phyloP scores from a whole-genome alignment of 163 green algal genomes.

The Chlamydomonas reinhardtii region DNA sequence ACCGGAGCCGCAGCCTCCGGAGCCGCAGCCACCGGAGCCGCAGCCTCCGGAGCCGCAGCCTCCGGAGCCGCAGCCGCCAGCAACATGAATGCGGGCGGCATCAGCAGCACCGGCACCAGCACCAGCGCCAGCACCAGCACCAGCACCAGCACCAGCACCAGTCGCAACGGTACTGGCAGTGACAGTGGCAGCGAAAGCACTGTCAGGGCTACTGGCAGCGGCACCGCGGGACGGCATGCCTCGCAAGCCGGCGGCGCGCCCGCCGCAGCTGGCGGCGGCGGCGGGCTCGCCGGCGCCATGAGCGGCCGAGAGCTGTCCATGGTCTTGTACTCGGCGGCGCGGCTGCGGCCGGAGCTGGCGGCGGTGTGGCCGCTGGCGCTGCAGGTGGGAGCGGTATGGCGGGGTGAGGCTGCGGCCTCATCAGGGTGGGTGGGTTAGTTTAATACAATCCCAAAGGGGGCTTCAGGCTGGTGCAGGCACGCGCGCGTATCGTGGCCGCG shows the following conservation, averaged over 20 bases:
- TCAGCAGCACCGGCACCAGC: background rate
- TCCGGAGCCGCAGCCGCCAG: background rate
- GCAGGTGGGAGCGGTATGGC: background rate
- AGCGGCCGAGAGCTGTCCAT: constrained; percentile 18
- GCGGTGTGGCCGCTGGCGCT: background rate
- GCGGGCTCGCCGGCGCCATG: background rate
- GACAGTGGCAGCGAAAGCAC: too few relatives aligned
- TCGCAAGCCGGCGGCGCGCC: too few relatives aligned
- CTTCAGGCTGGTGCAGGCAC: background rate
- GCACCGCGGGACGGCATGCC: background rate
- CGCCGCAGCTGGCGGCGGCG: too few relatives aligned
- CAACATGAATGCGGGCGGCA: background rate
- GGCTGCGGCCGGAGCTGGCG: constrained; percentile 1
- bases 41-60: too few relatives aligned
- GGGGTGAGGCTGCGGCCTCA: too few relatives aligned
- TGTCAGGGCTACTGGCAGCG: background rate
- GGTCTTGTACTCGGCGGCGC: background rate
- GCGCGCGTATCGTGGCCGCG: too few relatives aligned
- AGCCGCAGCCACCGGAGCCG: background rate
- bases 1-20: background rate
- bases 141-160: background rate
- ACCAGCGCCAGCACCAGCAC: too few relatives aligned
- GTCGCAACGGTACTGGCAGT: background rate
- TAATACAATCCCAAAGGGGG: background rate
- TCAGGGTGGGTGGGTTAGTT: too few relatives aligned